phyloP scores from a whole-genome alignment of 1,139 yeast genomes.

The Ogataea hybrid region DNA sequence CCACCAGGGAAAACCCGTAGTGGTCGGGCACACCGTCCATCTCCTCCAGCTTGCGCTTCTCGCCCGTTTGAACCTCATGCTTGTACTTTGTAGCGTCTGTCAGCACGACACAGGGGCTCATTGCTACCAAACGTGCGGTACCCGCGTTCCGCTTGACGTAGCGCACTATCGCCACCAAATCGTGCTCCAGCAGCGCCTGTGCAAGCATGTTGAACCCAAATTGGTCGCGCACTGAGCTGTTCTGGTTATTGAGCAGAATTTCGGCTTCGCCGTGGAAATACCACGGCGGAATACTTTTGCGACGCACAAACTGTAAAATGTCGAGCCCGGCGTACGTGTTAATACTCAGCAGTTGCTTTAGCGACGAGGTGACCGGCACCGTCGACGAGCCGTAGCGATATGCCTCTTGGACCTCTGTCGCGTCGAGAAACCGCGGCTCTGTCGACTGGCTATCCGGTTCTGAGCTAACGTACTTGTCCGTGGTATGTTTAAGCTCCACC shows the following conservation, averaged over 20 bases:
- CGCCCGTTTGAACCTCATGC: constrained; percentile 7
- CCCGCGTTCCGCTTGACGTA: constrained; percentile 49
- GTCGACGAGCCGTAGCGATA: constrained; percentile 68
- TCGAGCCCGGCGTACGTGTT: constrained; percentile 52
- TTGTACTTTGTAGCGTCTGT: constrained; percentile 18
- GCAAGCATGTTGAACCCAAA: constrained; percentile 53
- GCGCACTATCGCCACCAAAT: constrained; percentile 58
- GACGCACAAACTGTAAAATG: constrained; percentile 58
- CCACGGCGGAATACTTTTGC: constrained; percentile 51
- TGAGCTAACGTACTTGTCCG: constrained; percentile 17
- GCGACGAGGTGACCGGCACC: constrained; percentile 46
- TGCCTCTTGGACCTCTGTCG: constrained; percentile 42
- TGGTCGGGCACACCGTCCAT: constrained; percentile 19
- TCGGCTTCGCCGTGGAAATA: constrained; percentile 58
- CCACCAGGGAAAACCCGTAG: constrained; percentile 38
- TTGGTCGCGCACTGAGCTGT: constrained; percentile 34
- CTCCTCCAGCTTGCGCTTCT: constrained; percentile 13
- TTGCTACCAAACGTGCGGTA: constrained; percentile 55
- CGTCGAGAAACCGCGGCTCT: constrained; percentile 15
- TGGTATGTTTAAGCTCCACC: constrained; percentile 24
- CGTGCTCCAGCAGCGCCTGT: constrained; percentile 47
- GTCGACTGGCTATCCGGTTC: constrained; percentile 32
- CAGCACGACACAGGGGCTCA: constrained; percentile 46
- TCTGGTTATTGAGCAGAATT: constrained; percentile 40
- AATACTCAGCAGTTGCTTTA: constrained; percentile 44